A percentile compares a stretch with the other conserved stretches of the same genome.
phyloP scores from a whole-genome alignment of 164 flowering plant species.

The Stephania japonica region DNA sequence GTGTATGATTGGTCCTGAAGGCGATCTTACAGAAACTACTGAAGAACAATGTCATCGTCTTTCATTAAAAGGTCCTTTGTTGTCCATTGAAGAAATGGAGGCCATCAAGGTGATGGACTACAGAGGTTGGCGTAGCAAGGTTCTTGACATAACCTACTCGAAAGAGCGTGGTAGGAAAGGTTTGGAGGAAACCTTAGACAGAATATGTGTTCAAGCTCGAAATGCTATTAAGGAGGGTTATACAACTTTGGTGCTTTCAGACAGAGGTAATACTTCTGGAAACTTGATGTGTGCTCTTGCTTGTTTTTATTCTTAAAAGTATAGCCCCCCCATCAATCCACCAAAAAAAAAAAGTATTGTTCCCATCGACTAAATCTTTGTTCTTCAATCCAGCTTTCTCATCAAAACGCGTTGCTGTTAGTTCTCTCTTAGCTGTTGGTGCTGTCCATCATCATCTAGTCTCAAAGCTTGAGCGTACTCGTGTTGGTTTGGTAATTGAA shows the following conservation, averaged over 20 bases:
- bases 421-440: conserved; percentile 97
- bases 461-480: conserved; percentile 84
- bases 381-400: conserved; percentile 69
- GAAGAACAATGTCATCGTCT: conserved; percentile 95
- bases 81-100: conserved; percentile 82
- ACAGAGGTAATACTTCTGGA: conserved; percentile 60
- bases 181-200: conserved; percentile 84
- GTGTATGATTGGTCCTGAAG: conserved; percentile 99
- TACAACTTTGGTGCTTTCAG: conserved; percentile 83
- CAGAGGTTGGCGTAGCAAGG: conserved; percentile 92
- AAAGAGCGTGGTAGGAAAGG: conserved; percentile 76
- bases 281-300: neutral
- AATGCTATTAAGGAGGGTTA: conserved; percentile 86
- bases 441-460: conserved; percentile 97
- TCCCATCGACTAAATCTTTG: neutral
- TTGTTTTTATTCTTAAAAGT: neutral
- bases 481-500: conserved; percentile 75
- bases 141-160: conserved; percentile 85
- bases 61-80: conserved; percentile 83
- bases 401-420: conserved; percentile 80
- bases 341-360: too few relatives aligned
- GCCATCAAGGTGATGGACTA: conserved; percentile 87
- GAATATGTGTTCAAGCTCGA: conserved; percentile 83
- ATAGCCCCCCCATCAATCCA: too few relatives aligned
- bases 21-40: conserved; percentile 91